Base-by-base conservation (phyloP, 2,329 filamentous ascomycete genomes). In the Trichophyton mentagrophytes region DNA sequence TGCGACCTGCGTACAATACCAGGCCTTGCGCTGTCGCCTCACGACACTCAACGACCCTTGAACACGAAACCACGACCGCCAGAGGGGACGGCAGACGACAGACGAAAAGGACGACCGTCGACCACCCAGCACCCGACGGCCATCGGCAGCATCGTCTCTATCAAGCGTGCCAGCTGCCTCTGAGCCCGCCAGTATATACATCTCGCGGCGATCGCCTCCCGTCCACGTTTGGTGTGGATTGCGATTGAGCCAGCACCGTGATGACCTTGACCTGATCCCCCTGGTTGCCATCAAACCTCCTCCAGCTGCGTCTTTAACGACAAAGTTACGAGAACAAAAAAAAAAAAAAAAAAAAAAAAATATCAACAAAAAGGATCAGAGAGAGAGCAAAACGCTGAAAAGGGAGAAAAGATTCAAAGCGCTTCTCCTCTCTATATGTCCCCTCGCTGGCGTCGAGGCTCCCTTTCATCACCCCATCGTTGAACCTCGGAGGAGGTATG, bases 401-500 rank as follows among this genome's bases (percentile, higher is more conserved):
- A 17, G 17, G 40, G 5, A n/a, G 6, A 44, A 15, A 15, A n/a
- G n/a, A 44, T n/a, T 3, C 2, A n/a, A 8, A 44, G 15, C 13
- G 40, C 6, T 17, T n/a, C 40, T 44, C 13, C 40, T 17, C 40
- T 44, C 40, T 44, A n/a, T 44, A 44, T 44, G 40, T 44, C 40
- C 40, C 40, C 40, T 44, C 40, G 40, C 40, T 44, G 40, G 40
- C 17, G 44, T 47, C 44, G 44, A 47, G 44, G 49, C 49, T 67
- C 67, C 61, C 62, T 62, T 64, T 61, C 60, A 64, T 60, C 60
- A 60, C 40, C 58, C 27, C 61, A 30, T 47, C 30, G 38, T 30
- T 49, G 46, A 38, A 42, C 66, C 60, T 46, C 58, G 68, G 74
- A 76, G 73, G 76, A 73, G 75, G 73, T 73, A 69, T 69, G 73